These are phyloP conservation scores for Pythium aphanidermatum DNA, from an alignment of 352 stramenopile species.

Conservation along the genomic window DNA sequence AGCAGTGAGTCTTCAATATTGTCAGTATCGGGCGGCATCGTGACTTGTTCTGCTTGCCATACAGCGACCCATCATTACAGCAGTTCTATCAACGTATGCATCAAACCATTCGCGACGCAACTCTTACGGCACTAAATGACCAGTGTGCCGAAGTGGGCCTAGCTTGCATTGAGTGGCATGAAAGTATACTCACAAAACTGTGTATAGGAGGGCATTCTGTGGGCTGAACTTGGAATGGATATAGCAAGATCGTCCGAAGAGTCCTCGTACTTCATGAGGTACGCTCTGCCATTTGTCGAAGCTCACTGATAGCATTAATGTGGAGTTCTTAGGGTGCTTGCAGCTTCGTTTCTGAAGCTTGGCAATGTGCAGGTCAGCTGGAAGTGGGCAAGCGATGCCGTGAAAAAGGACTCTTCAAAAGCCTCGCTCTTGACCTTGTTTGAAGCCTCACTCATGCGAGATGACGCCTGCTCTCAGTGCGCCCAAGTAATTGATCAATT, in stretches of 20 bases:
- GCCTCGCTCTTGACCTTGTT: constrained; percentile 57
- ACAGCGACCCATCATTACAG: background rate
- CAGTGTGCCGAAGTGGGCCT: background rate
- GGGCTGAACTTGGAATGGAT: constrained; percentile 15
- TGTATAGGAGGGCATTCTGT: constrained; percentile 11
- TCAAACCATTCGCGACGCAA: constrained; percentile 12
- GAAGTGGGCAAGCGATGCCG: constrained; percentile 42
- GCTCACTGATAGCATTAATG: constrained; percentile 25
- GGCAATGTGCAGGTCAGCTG: constrained; percentile 22
- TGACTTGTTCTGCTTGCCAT: background rate
- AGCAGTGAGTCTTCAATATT: too few relatives aligned
- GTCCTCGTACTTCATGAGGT: constrained; percentile 51
- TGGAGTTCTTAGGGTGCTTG: constrained; percentile 2
- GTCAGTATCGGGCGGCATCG: too few relatives aligned
- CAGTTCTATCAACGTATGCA: constrained; percentile 7
- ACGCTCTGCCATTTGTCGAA: background rate
- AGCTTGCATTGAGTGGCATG: background rate
- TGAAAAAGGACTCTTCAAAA: constrained; percentile 42
- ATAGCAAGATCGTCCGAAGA: constrained; percentile 24
- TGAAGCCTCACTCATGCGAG: constrained; percentile 25
- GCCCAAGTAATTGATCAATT: constrained; percentile 28
- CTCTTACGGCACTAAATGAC: constrained; percentile 8
- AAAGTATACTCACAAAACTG: background rate
- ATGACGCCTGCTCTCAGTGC: constrained; percentile 7
- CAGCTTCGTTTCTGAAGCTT: constrained; percentile 27